A percentile compares a stretch with the other conserved stretches of the same genome.
These are phyloP conservation scores for Spongiforma sp. DNA, from an alignment of 1,284 basidiomycete genomes.

Conservation along the genomic window DNA sequence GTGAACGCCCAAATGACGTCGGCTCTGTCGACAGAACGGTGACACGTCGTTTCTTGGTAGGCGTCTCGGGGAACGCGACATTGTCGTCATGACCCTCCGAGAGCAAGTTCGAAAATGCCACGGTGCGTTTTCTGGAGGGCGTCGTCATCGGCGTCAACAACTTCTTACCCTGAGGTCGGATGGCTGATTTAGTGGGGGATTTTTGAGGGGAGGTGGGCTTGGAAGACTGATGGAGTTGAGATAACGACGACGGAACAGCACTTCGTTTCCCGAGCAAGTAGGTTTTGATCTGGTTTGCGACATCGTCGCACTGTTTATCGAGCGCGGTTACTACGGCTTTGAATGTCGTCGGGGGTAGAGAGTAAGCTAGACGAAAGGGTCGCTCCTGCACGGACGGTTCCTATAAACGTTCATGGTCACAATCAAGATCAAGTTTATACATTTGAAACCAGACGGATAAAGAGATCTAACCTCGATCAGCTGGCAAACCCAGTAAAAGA, in stretches of 20 bases:
- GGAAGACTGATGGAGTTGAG: not conserved
- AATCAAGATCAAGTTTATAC: too few species aligned
- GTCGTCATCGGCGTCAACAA: constrained; percentile 10
- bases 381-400: constrained; percentile 28
- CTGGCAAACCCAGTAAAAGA: constrained; percentile 40
- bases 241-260: not conserved
- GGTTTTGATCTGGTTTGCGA: constrained; percentile 32
- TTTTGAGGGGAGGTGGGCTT: constrained; percentile 20
- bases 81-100: not conserved
- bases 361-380: constrained; percentile 21
- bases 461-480: constrained; percentile 32
- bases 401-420: constrained; percentile 5
- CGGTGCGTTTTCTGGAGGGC: constrained; percentile 30
- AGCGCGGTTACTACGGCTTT: constrained; percentile 23
- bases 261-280: constrained; percentile 10
- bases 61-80: constrained; percentile 29
- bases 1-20: constrained; percentile 26
- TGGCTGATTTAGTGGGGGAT: constrained; percentile 23
- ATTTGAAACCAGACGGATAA: too few species aligned
- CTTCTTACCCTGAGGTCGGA: constrained; percentile 5
- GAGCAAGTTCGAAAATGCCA: constrained; percentile 16
- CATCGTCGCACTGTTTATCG: constrained; percentile 31
- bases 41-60: constrained; percentile 35
- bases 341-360: constrained; percentile 18
- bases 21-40: constrained; percentile 12